A percentile compares a stretch with the other conserved stretches of the same genome.
Conservation (phyloP, 805 yeast species). For the Grigorovia transvaalensis region DNA sequence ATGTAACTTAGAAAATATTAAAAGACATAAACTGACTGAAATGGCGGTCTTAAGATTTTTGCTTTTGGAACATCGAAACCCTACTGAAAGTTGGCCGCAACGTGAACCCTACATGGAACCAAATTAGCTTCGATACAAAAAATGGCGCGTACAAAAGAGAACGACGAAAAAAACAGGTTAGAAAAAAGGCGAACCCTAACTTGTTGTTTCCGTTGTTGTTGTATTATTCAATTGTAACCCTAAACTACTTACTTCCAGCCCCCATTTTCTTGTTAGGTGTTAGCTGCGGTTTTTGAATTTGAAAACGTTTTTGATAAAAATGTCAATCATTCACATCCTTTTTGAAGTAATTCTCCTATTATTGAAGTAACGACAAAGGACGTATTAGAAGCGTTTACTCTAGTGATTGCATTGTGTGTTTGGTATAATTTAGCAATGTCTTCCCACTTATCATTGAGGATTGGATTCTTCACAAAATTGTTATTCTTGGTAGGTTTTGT, state of each 20-base stretch:
- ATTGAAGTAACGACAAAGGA: background rate
- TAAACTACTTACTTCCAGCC: background rate
- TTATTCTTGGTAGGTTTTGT: background rate
- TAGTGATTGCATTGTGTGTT: background rate
- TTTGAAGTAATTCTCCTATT: too few species aligned
- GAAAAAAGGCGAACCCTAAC: background rate
- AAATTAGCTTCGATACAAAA: too few species aligned
- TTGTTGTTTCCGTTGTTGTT: too few species aligned
- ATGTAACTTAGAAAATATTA: background rate
- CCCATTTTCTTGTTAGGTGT: background rate
- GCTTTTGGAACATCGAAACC: too few species aligned
- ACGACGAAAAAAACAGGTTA: too few species aligned
- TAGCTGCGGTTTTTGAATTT: background rate
- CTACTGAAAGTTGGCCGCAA: too few species aligned
- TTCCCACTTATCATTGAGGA: background rate
- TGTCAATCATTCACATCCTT: background rate
- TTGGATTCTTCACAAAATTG: background rate
- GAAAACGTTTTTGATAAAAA: background rate
- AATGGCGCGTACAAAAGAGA: too few species aligned
- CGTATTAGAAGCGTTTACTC: background rate
- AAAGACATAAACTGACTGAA: background rate
- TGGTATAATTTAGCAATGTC: background rate
- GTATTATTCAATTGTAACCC: background rate
- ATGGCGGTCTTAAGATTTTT: background rate
- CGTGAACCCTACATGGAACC: too few species aligned